Conservation (phyloP, 2,329 filamentous ascomycete genomes). For the Aspergillus sp. region DNA sequence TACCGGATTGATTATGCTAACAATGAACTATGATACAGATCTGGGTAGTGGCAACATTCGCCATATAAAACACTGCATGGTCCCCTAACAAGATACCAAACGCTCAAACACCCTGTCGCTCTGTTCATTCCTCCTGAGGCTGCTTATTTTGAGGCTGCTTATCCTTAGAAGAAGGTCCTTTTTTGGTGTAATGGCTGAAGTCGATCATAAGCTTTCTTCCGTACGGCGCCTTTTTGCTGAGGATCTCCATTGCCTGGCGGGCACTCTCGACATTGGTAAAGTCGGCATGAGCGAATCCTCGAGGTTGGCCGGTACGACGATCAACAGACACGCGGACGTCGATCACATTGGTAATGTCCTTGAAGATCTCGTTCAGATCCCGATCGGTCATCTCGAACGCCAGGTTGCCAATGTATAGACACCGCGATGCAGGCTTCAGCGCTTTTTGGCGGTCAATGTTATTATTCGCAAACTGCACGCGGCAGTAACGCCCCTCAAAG, state of each 20-base stretch:
- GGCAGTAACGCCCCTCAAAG: slow-evolving; percentile 63
- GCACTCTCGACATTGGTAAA: slow-evolving; percentile 70
- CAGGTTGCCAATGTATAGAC: slow-evolving; percentile 79
- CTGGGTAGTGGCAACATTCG: neutral
- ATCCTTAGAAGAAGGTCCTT: neutral
- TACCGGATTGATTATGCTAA: neutral
- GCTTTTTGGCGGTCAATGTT: slow-evolving; percentile 10
- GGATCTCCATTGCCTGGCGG: slow-evolving; percentile 55
- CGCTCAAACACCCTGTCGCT: neutral
- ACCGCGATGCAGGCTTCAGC: slow-evolving; percentile 58
- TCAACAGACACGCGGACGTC: slow-evolving; percentile 83
- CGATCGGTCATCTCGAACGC: slow-evolving; percentile 81
- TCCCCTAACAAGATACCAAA: neutral
- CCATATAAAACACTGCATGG: too few species aligned
- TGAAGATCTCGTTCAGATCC: slow-evolving; percentile 77
- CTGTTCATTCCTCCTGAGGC: neutral
- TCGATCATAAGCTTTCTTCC: slow-evolving; percentile 67
- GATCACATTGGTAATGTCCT: slow-evolving; percentile 64
- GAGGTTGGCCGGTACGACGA: slow-evolving; percentile 72
- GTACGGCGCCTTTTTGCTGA: slow-evolving; percentile 61
- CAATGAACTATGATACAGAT: neutral
- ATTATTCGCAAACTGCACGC: slow-evolving; percentile 58
- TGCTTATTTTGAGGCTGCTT: neutral
- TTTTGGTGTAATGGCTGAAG: slow-evolving; percentile 47
- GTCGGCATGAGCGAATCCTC: slow-evolving; percentile 82